Evolutionary conservation across 192 early-diverging fungal genomes (phyloP), one percentile per base, ranked within the genome.

Genomic region (Jimgerdemannia lactiflua): DNA sequence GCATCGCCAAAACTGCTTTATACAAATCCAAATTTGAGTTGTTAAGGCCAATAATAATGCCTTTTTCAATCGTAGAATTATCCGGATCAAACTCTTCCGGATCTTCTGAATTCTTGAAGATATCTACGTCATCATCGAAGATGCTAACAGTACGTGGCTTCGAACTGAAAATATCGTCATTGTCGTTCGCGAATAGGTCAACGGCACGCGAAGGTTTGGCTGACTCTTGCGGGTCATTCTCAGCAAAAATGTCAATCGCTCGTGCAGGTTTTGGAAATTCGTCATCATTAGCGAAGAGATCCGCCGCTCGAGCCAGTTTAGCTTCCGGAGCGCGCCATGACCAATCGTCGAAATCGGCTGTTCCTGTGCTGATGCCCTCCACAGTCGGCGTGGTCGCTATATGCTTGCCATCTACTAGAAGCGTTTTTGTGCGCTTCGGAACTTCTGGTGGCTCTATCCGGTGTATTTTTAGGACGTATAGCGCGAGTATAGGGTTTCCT

Each of bases 401-500:
- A 59, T 10, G 49, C 6, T 2, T 14, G 49, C 49, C 14, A 59
- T 59, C 49, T 14, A 14, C 49, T 59, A 59, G 49, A 59, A 59
- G 49, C 6, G 49, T 59, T 59, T 59, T 59, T 14, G 49, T 59
- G 14, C 49, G 49, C 49, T 59, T 59, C 49, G 43, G 71, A 4
- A 63, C 68, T 14, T 39, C 3, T 4, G 78, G 81, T 3, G 71
- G 71, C 10, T 72, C 74, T 43, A 77, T 73, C 14, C 64, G 19
- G 69, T 78, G 82, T 3, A 83, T 89, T 59, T 80, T 82, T 39
- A 95, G 78, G 66, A 95, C 90, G 41, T 95, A 83, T 43, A 96
- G 77, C 4, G 94, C 90, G 39, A 96, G 82, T 4, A 91, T 75
- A 7, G 94, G 95, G 72, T 89, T 94, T 42, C 94, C 94, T 20